Percentiles rank a stretch among this genome's conserved stretches.
Conservation (phyloP, 306 rosid species). For the Herpetospermum pedunculosum region DNA sequence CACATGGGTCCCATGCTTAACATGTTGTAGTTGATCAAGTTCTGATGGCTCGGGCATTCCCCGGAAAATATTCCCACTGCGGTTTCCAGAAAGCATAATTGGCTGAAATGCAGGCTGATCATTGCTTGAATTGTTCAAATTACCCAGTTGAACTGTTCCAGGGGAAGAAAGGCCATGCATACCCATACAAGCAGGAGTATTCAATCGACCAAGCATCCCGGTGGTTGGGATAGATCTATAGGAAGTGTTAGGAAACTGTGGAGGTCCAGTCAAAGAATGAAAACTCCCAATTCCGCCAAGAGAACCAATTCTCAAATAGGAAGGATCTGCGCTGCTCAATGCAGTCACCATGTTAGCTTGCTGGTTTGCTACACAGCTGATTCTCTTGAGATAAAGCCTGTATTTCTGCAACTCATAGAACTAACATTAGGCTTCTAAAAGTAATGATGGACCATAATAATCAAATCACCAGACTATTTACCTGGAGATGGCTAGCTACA, state of each 20-base stretch:
- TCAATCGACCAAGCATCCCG: constrained; percentile 66
- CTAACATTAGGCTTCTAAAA: constrained; percentile 1
- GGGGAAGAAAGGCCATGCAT: constrained; percentile 54
- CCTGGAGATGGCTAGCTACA: constrained; percentile 99
- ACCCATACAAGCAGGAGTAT: constrained; percentile 50
- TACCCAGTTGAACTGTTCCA: constrained; percentile 49
- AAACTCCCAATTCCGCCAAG: constrained; percentile 44
- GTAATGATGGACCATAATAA: not conserved
- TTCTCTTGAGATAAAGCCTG: constrained; percentile 82
- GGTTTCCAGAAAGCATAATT: constrained; percentile 34
- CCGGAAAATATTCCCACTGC: constrained; percentile 31
- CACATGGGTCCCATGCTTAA: constrained; percentile 19
- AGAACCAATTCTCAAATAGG: constrained; percentile 56
- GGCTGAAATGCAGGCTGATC: constrained; percentile 42
- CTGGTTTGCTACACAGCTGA: constrained; percentile 74
- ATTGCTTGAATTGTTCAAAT: constrained; percentile 33
- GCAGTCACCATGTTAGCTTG: constrained; percentile 90
- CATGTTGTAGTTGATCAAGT: constrained; percentile 17
- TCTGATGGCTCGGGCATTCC: constrained; percentile 42
- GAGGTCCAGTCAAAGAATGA: constrained; percentile 38
- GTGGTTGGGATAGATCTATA: constrained; percentile 51
- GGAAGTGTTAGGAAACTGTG: constrained; percentile 43
- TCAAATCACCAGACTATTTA: constrained; percentile 14
- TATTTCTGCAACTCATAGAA: constrained; percentile 62
- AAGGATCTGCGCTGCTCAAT: constrained; percentile 59